Percentiles rank a stretch among this genome's conserved stretches.
Evolutionary conservation across 192 early-diverging fungal species (phyloP).

Genomic region (Coemansia sp.): DNA sequence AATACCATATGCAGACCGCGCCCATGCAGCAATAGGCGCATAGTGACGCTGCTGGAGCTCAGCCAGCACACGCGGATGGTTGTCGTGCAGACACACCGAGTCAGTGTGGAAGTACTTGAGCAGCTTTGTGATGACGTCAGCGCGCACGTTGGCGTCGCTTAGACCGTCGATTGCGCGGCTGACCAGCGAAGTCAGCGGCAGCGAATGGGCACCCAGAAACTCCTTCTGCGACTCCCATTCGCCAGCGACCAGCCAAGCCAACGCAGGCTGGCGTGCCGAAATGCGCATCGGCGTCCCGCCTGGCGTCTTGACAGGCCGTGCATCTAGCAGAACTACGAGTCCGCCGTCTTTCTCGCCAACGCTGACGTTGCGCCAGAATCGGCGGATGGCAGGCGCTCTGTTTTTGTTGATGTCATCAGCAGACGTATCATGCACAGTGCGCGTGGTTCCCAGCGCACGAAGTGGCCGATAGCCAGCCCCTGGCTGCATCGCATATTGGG

Average conservation of each 20-base stretch:
- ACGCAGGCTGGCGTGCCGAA: conserved; percentile 52
- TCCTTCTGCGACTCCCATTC: conserved; percentile 93
- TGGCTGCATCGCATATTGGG: background rate
- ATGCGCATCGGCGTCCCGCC: conserved; percentile 68
- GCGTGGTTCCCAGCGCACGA: conserved; percentile 6
- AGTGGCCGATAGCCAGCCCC: background rate
- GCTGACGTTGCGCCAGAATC: conserved; percentile 44
- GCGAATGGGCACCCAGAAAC: conserved; percentile 76
- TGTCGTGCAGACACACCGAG: conserved; percentile 81
- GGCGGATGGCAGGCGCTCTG: conserved; percentile 39
- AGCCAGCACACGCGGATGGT: conserved; percentile 76
- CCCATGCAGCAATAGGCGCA: conserved; percentile 78
- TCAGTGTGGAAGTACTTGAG: conserved; percentile 86
- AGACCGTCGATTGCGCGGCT: conserved; percentile 80
- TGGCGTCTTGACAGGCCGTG: conserved; percentile 81
- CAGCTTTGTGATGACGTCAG: conserved; percentile 72
- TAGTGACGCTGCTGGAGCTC: conserved; percentile 77
- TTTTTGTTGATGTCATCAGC: background rate
- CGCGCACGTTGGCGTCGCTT: conserved; percentile 58
- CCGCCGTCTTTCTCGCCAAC: conserved; percentile 50
- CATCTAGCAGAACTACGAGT: conserved; percentile 68
- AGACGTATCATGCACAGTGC: background rate
- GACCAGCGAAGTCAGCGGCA: conserved; percentile 92
- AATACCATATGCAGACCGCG: conserved; percentile 62
- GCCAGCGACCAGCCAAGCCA: conserved; percentile 82